Evolutionary conservation across 208 protist species (phyloP).

Genomic region (Acanthamoeba sp.): DNA sequence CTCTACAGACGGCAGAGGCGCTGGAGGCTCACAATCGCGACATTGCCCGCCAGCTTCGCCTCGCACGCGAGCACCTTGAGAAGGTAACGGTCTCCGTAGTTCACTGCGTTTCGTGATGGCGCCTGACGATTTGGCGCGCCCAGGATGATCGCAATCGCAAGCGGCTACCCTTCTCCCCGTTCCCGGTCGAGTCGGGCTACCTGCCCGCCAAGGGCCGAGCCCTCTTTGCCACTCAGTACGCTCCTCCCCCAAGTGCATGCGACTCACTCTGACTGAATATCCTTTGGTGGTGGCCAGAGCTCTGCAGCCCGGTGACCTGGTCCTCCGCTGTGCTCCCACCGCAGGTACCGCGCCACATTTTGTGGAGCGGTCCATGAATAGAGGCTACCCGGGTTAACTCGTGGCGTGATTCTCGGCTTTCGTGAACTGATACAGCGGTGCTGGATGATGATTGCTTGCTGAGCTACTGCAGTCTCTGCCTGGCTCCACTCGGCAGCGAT

Average conservation of each 20-base stretch:
- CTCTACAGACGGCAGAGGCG: background rate
- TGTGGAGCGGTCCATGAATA: too few relatives aligned
- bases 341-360: background rate
- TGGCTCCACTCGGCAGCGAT: background rate
- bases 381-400: too few relatives aligned
- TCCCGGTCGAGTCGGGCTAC: conserved; percentile 30
- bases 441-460: conserved; percentile 8
- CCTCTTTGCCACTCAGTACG: background rate
- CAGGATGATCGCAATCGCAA: background rate
- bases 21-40: background rate
- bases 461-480: conserved; percentile 10
- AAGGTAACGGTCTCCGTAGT: background rate
- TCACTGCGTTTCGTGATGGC: too few relatives aligned
- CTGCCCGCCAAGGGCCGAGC: conserved; percentile 23
- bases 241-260: too few relatives aligned
- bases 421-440: background rate
- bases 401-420: too few relatives aligned
- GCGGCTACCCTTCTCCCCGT: background rate
- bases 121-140: background rate
- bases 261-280: too few relatives aligned
- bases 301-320: background rate
- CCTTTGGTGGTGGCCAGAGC: too few relatives aligned
- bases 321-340: conserved; percentile 9
- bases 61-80: background rate
- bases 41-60: conserved; percentile 1